Evolutionary conservation across 192 early-diverging fungal genomes (phyloP).

Genomic region (Tieghemiomyces parasiticus): DNA sequence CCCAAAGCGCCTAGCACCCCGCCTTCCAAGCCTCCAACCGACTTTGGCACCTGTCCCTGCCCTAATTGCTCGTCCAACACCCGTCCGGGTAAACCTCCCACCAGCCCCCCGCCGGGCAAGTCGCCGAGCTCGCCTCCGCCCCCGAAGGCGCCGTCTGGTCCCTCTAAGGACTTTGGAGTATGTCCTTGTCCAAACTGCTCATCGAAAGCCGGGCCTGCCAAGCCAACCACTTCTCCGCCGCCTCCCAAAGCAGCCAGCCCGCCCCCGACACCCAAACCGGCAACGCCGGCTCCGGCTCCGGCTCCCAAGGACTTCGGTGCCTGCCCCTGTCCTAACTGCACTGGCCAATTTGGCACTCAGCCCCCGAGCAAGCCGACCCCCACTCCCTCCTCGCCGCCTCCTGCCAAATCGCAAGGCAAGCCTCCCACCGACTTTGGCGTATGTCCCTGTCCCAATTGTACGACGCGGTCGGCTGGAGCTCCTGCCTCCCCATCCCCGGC

Average conservation of each 20-base stretch:
- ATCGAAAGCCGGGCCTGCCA: neutral
- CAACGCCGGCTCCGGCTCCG: neutral
- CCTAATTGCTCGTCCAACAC: neutral
- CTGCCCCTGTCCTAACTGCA: neutral
- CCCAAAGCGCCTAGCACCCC: no score
- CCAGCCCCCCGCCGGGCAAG: neutral
- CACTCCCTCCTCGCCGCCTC: no score
- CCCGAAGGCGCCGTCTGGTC: neutral
- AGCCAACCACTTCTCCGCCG: neutral
- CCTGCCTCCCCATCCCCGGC: neutral
- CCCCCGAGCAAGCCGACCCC: no score
- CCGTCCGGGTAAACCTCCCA: neutral
- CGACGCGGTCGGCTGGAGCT: no score
- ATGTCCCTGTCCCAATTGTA: slow-evolving; percentile 2
- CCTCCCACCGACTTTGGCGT: neutral
- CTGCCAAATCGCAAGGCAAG: no score
- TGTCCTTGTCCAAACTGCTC: neutral
- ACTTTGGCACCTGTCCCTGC: neutral
- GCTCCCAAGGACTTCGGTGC: neutral
- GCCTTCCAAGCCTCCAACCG: no score
- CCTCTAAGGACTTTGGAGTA: neutral
- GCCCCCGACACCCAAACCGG: neutral
- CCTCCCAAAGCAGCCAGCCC: neutral
- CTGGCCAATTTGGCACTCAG: no score
- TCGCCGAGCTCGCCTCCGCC: no score